Evolutionary conservation across 1,139 yeast species (phyloP).

Genomic region (Arxiozyma telluris): DNA sequence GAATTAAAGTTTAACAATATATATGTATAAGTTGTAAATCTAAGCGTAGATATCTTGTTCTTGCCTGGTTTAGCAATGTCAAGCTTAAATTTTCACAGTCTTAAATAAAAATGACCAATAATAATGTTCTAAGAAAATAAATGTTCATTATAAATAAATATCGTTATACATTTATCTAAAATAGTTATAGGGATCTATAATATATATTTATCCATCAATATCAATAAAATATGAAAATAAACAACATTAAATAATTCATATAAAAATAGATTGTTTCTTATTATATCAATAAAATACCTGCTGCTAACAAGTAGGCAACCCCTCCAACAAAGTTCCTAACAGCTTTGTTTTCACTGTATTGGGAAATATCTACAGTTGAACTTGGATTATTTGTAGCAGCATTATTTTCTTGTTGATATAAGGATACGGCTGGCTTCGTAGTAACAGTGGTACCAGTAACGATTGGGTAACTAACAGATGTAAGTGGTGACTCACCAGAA

Average conservation of each 20-base stretch:
- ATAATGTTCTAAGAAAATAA: too few species aligned
- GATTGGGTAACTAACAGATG: neutral
- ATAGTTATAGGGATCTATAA: too few species aligned
- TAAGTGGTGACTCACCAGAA: neutral
- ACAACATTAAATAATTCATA: neutral
- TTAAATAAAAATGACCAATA: too few species aligned
- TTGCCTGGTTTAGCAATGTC: too few species aligned
- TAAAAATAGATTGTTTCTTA: too few species aligned
- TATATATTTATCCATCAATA: neutral
- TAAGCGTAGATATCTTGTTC: too few species aligned
- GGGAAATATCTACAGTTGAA: neutral
- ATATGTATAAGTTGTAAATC: too few species aligned
- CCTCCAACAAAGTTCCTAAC: neutral
- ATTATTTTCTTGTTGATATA: neutral
- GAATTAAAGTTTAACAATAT: too few species aligned
- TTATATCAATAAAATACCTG: neutral
- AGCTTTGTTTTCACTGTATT: neutral
- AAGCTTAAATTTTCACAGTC: too few species aligned
- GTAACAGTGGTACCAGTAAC: neutral
- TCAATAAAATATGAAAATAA: too few species aligned
- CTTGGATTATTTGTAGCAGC: neutral
- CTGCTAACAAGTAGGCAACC: neutral
- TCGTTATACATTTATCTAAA: too few species aligned
- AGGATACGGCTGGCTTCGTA: neutral
- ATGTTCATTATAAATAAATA: too few species aligned